Evolutionary conservation across 2,329 filamentous ascomycete species (phyloP).

Genomic region (Xylariaceae sp.): DNA sequence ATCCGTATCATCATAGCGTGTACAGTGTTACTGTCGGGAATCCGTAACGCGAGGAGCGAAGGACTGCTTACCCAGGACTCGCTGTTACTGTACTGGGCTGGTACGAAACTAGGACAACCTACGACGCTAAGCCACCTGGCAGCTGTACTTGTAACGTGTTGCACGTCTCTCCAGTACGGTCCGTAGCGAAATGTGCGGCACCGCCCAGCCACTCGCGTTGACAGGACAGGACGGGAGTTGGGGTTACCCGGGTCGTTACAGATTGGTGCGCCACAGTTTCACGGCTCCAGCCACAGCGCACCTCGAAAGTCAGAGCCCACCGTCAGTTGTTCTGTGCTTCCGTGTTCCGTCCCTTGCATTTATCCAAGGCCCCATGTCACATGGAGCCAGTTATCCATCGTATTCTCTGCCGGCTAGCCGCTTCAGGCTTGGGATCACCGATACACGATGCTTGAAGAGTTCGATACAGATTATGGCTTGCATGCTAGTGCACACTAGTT

Average conservation of each 20-base stretch:
- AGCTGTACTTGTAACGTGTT: not conserved
- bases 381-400: not conserved
- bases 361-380: not conserved
- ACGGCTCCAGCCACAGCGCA: not conserved
- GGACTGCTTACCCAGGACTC: not conserved
- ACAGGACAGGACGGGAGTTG: not conserved
- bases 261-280: not conserved
- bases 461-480: not conserved
- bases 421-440: slow-evolving; percentile 4
- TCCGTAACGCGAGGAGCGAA: not conserved
- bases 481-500: slow-evolving; percentile 1
- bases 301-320: not conserved
- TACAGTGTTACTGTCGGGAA: not conserved
- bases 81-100: not conserved
- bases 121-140: no score
- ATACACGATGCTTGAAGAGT: not conserved
- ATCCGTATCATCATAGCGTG: not conserved
- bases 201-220: not conserved
- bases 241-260: not conserved
- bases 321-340: not conserved
- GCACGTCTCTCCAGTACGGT: not conserved
- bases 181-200: not conserved
- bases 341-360: slow-evolving; percentile 6
- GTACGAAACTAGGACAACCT: no score
- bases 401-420: slow-evolving; percentile 4